phyloP scores from a whole-genome alignment of 2,329 filamentous ascomycete species.

The Diaporthe sp. region DNA sequence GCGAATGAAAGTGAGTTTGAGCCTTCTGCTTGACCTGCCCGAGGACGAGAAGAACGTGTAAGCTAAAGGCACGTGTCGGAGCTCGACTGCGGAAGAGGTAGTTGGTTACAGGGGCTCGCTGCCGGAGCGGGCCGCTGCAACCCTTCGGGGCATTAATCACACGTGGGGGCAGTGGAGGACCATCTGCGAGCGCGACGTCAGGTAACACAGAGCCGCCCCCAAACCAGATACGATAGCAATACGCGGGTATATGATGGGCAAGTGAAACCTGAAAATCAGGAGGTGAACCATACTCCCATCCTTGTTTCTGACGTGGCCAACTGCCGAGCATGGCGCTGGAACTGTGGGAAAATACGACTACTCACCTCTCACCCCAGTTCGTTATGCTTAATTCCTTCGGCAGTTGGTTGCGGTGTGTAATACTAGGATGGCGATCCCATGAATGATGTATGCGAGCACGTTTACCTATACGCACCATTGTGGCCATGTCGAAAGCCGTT shows the following conservation, averaged over 20 bases:
- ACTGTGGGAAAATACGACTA: neutral
- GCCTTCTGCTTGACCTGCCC: neutral
- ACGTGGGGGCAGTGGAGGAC: conserved; percentile 24
- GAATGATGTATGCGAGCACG: neutral
- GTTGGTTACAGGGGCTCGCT: conserved; percentile 16
- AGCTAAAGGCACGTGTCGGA: neutral
- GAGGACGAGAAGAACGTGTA: neutral
- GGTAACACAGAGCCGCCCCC: conserved; percentile 21
- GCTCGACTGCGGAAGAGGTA: neutral
- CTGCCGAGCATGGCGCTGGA: neutral
- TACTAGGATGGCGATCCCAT: conserved; percentile 5
- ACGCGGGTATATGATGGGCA: neutral
- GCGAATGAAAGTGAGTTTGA: neutral
- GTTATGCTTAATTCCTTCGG: neutral
- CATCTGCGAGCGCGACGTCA: conserved; percentile 24
- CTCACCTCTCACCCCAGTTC: neutral
- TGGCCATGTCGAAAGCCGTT: neutral
- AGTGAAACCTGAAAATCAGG: neutral
- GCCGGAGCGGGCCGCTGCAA: conserved; percentile 23
- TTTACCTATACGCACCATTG: too few relatives aligned
- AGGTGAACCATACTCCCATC: neutral
- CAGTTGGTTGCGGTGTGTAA: neutral
- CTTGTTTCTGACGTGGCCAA: neutral
- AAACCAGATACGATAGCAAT: neutral
- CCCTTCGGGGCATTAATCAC: conserved; percentile 26